These are phyloP conservation scores for Ustilago nuda DNA, from an alignment of 1,284 basidiomycete genomes.

Conservation along the genomic window DNA sequence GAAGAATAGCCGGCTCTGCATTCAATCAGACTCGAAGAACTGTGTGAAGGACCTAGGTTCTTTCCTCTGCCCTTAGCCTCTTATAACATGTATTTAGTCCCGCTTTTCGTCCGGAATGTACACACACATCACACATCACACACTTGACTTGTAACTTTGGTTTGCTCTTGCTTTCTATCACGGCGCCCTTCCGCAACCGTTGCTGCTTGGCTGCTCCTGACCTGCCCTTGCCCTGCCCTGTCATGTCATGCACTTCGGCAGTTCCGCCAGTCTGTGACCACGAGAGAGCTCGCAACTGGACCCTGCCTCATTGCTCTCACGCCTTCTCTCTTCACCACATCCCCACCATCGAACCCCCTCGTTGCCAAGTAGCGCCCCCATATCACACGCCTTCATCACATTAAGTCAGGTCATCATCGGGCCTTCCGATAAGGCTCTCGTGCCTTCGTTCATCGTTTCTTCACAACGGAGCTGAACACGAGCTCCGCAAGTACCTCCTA, in stretches of 20 bases:
- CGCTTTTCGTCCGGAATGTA: no score
- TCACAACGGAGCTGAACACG: not conserved
- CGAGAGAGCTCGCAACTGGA: not conserved
- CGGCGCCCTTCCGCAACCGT: not conserved
- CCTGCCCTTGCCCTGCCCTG: not conserved
- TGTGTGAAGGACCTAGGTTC: not conserved
- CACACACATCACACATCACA: no score
- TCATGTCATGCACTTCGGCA: not conserved
- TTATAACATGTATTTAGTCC: no score
- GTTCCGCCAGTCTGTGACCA: not conserved
- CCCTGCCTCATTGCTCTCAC: not conserved
- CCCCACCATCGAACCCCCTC: not conserved
- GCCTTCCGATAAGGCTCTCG: not conserved
- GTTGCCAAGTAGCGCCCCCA: not conserved
- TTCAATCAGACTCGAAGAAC: not conserved
- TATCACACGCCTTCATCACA: not conserved
- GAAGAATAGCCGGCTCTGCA: conserved; percentile 18
- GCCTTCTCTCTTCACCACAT: not conserved
- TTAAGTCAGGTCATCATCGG: not conserved
- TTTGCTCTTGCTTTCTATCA: not conserved
- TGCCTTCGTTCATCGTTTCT: not conserved
- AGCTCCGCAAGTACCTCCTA: not conserved
- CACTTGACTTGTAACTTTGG: no score
- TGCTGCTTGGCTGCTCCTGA: not conserved
- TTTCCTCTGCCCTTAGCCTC: not conserved